phyloP scores from a whole-genome alignment of 2,329 filamentous ascomycete genomes.

The Hypoxylon sp. region DNA sequence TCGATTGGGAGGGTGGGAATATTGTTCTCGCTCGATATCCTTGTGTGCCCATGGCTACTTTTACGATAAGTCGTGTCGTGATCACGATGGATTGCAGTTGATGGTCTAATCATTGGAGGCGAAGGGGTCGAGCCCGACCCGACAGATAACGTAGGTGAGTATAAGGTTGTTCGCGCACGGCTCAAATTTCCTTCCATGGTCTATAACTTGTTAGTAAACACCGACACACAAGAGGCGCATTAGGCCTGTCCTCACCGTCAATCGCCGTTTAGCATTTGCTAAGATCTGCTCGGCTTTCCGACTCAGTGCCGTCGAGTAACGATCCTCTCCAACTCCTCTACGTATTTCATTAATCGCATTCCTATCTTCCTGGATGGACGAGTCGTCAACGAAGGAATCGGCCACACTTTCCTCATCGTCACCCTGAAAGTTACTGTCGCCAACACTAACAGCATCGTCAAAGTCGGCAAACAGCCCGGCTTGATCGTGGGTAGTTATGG shows the following conservation, averaged over 20 bases:
- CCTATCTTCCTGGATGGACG: conserved; percentile 53
- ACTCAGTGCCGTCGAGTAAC: conserved; percentile 82
- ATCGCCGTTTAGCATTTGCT: conserved; percentile 89
- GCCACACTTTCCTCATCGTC: conserved; percentile 77
- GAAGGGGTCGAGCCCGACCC: conserved; percentile 68
- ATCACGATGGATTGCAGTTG: conserved; percentile 57
- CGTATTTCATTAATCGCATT: conserved; percentile 49
- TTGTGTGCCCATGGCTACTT: conserved; percentile 65
- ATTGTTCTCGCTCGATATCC: conserved; percentile 74
- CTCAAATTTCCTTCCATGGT: conserved; percentile 94
- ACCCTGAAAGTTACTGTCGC: conserved; percentile 76
- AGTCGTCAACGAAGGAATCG: conserved; percentile 67
- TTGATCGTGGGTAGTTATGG: conserved; percentile 68
- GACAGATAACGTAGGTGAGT: conserved; percentile 59
- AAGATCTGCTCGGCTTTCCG: conserved; percentile 90
- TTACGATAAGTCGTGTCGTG: conserved; percentile 47
- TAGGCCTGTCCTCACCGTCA: conserved; percentile 75
- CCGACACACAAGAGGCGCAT: neutral
- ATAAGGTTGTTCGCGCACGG: conserved; percentile 79
- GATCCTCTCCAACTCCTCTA: conserved; percentile 65
- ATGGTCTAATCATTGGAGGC: conserved; percentile 62
- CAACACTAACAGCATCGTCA: conserved; percentile 73
- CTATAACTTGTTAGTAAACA: conserved; percentile 62
- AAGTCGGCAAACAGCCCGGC: conserved; percentile 70
- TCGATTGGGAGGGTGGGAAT: conserved; percentile 59